Evolutionary conservation across 202 grass and related monocot species (phyloP).

Genomic region (Miscanthus sacchariflorus): DNA sequence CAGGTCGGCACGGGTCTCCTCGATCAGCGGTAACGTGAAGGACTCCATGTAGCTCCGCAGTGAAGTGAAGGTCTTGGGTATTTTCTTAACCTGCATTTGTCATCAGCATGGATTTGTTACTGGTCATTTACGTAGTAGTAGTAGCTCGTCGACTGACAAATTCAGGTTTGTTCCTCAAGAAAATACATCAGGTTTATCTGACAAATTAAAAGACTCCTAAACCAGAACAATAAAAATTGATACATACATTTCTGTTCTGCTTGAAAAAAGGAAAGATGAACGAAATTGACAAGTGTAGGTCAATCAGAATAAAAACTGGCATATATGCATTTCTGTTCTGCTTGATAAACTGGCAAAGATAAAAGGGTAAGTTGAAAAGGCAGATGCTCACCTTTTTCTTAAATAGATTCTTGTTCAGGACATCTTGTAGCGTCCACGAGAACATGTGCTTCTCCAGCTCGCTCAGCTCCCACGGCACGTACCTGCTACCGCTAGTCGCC

Average conservation of each 20-base stretch:
- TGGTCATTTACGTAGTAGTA: too few relatives aligned
- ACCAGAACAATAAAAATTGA: too few relatives aligned
- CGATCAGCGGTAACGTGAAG: constrained; percentile 57
- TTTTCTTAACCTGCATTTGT: constrained; percentile 65
- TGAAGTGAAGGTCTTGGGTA: constrained; percentile 59
- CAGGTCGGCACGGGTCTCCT: constrained; percentile 71
- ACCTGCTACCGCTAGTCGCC: background rate
- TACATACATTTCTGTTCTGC: background rate
- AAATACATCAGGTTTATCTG: background rate
- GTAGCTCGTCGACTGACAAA: background rate
- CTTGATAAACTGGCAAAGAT: background rate
- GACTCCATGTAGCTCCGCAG: constrained; percentile 54
- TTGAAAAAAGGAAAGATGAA: background rate
- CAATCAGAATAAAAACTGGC: background rate
- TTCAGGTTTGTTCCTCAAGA: background rate
- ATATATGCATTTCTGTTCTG: background rate
- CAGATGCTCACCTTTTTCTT: constrained; percentile 46
- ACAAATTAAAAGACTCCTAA: background rate
- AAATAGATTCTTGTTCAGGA: constrained; percentile 56
- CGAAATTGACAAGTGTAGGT: too few relatives aligned
- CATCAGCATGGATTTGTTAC: background rate
- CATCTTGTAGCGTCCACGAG: constrained; percentile 60
- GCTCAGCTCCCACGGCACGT: constrained; percentile 23
- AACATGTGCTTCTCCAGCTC: constrained; percentile 57
- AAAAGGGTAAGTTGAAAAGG: too few relatives aligned